Evolutionary conservation across 208 protist genomes (phyloP), one percentile per base, ranked within the genome.

Genomic region (Leishmania arabica): DNA sequence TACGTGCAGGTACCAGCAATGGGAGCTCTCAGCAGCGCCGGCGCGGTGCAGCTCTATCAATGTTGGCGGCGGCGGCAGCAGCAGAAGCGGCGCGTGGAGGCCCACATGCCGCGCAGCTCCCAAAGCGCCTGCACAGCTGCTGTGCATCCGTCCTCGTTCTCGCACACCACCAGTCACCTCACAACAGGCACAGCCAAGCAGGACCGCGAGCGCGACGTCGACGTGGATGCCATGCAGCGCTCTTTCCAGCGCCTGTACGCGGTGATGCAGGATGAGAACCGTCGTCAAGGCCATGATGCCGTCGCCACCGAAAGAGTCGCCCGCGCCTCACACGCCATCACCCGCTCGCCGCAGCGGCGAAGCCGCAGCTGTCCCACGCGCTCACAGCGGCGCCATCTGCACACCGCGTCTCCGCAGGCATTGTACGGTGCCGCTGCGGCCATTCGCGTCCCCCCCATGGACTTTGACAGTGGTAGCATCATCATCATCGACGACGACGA

Each of bases 1-100:
- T 86, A 77, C 74, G 11, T 86, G 54, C 82, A 75, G 7, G 78
- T 76, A 31, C 82, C 78, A 31, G 60, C 56, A 15, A 47, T 17
- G 2, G 60, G 81, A 9, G 24, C 37, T 27, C 15, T 85, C 47
- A 71, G 69, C 21, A 45, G 60, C 62, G 17, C 60, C 58, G 21
- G 45, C 17, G 75, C 75, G n/a, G 62, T 78, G 42, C 58, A 53
- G 75, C 27, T 11, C 37, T 77, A 77, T 31, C 54, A 51, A 11
- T 5, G 13, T 8, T 45, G 56, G 74, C 21, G 54, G 70, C 70
- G 54, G 70, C 70, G 54, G 42, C 69, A 49, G 65, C 65, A 71
- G 65, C 65, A 75, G 70, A 47, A 75, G 47, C 70, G 5, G 51
- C 74, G 34, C 72, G 49, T 17, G 51, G 11, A 31, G 34, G 51